Base-by-base conservation (phyloP, 371 early-diverging fungal genomes). In the Dichotomocladium elegans region DNA sequence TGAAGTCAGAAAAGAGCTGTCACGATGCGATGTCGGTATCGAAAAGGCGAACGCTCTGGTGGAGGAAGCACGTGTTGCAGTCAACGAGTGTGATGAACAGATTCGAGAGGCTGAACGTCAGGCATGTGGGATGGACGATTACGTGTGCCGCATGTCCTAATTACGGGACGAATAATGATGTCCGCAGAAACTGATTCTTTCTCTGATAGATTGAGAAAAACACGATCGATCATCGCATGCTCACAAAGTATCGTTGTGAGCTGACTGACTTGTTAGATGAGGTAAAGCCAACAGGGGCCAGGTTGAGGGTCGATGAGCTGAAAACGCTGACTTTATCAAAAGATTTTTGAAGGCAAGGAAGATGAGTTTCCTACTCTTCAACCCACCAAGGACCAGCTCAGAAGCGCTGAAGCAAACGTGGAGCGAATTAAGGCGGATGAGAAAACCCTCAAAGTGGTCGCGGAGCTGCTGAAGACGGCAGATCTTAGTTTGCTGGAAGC, bases 221-320 rank as follows among this genome's bases (percentile, higher is more conserved):
- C 47, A 53, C 62, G 5, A 52, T 73, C 12, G 77, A 77, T 40
- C 55, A 70, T 25, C 65, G 77, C 35, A 41, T 57, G 14, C 54
- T 77, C 15, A 44, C 58, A 47, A 72, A 66, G n/a, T 73, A 71
- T 44, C 74, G 77, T 53, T 70, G 74, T 46, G 72, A 77, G 22
- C 15, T 72, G 19, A 60, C 58, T 8, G 55, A 56, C 35, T 52
- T 75, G 42, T 52, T 72, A 57, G 72, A 72, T 42, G 49, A 55
- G 19, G 66, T 66, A 66, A 57, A 54, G 41, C 27, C n/a, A 28
- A 19, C n/a, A n/a, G n/a, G n/a, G n/a, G n/a, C n/a, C n/a, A n/a
- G n/a, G n/a, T n/a, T n/a, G n/a, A n/a, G n/a, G n/a, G n/a, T n/a
- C n/a, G n/a, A n/a, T n/a, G n/a, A n/a, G n/a, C n/a, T n/a, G n/a